Evolutionary conservation across 176 grass and related monocot species (phyloP), one percentile per base, ranked within the genome.

Genomic region (Oryza brachyantha): DNA sequence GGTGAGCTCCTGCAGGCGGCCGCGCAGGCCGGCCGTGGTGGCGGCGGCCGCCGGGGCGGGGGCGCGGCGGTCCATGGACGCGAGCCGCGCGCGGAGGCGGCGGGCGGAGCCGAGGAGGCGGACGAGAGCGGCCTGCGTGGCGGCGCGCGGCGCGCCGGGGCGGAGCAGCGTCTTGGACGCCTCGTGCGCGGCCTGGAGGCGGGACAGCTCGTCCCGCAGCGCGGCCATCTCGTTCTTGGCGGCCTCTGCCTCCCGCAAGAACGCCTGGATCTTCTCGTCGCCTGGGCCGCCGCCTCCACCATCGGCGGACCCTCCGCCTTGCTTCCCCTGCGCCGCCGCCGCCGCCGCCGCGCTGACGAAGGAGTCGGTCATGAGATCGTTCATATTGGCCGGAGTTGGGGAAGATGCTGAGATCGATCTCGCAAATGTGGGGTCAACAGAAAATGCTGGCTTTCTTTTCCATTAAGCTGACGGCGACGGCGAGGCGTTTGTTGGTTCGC

Each of bases 361-460:
- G 57, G 93, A 96, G 13, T 80, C 68, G 1, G 79, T 84, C 79
- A 90, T 83, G 28, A 96, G 82, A 39, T 90, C 78, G 81, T 92
- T 90, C 93, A 96, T 92, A 70, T 59, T 64, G 31, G 13, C 31
- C 10, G 3, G 13, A 48, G 37, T 35, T 37, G 0, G 46, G 32
- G 46, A 11, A 32, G 40, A 27, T 21, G 16, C 0, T 45, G 35
- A 66, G 42, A 52, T 54, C 46, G 64, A 84, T 61, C 52, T 68
- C 46, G 48, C 46, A 21, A 21, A 21, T 52, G 17, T 13, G 43
- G 5, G 43, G 25, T 55, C 62, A 25, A 54, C 36, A 60, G 28
- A 62, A 62, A 64, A 26, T 39, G 16, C 22, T 46, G 37, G 31
- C 35, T 57, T 70, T 70, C 22, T 59, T 60, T 24, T 14, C 4